Evolutionary conservation across 305 asterid genomes (phyloP).

Genomic region (Rubia occidens): DNA sequence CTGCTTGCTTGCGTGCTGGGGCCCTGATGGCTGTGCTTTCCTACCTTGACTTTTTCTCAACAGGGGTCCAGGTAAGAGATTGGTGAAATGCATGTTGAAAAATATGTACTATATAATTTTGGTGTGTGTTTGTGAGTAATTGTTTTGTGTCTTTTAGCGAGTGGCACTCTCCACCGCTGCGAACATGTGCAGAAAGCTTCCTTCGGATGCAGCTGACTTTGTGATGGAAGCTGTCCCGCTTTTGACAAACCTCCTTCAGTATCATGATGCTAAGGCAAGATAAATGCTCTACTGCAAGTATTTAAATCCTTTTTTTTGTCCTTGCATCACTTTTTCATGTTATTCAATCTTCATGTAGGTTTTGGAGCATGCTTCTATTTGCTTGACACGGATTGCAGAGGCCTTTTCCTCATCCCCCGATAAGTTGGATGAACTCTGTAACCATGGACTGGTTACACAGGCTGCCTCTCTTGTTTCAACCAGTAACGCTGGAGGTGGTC

Average conservation of each 20-base stretch:
- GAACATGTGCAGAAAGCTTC: constrained; percentile 95
- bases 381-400: constrained; percentile 97
- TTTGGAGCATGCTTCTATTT: constrained; percentile 89
- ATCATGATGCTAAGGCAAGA: constrained; percentile 92
- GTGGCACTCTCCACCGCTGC: constrained; percentile 97
- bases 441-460: constrained; percentile 94
- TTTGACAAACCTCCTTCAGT: constrained; percentile 92
- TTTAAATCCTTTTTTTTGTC: neutral
- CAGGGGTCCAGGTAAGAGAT: constrained; percentile 84
- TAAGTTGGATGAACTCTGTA: constrained; percentile 86
- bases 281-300: neutral
- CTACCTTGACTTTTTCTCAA: constrained; percentile 93
- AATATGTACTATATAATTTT: neutral
- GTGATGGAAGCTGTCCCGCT: constrained; percentile 99
- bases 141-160: constrained; percentile 39
- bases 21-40: constrained; percentile 99
- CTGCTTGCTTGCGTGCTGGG: constrained; percentile 97
- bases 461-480: constrained; percentile 86
- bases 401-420: constrained; percentile 89
- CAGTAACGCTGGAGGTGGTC: constrained; percentile 84
- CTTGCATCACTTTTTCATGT: constrained; percentile 1
- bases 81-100: constrained; percentile 8
- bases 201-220: constrained; percentile 94
- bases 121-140: neutral
- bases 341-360: constrained; percentile 41